Conservation (phyloP, 2,329 filamentous ascomycete genomes). For the Cladobotryum mycophilum region DNA sequence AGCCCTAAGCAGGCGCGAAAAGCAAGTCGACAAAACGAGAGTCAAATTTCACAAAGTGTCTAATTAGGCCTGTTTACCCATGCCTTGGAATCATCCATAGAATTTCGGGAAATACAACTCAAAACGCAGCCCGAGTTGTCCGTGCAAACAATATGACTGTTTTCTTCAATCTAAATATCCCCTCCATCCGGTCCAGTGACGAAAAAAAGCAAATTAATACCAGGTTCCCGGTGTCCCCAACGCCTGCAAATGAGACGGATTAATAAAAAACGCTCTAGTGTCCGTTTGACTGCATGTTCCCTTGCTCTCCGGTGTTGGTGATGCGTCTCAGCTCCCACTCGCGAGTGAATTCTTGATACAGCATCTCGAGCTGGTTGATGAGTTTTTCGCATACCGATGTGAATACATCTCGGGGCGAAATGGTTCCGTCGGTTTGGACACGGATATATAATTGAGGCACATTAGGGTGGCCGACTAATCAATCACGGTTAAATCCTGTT, state of each 20-base stretch:
- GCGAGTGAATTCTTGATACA: slow-evolving; percentile 85
- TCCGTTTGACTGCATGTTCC: slow-evolving; percentile 34
- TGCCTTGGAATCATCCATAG: neutral
- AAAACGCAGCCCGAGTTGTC: neutral
- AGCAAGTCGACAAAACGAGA: neutral
- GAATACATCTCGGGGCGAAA: slow-evolving; percentile 85
- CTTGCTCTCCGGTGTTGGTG: slow-evolving; percentile 59
- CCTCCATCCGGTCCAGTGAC: slow-evolving; percentile 1
- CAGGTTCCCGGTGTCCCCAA: slow-evolving; percentile 13
- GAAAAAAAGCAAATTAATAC: slow-evolving; percentile 9
- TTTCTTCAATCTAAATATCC: neutral
- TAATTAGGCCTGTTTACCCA: neutral
- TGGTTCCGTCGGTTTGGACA: slow-evolving; percentile 82
- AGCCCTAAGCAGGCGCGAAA: no score
- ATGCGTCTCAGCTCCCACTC: slow-evolving; percentile 88
- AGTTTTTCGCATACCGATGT: slow-evolving; percentile 74
- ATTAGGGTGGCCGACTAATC: slow-evolving; percentile 50
- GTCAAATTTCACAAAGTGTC: neutral
- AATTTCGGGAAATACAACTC: neutral
- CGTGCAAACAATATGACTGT: neutral
- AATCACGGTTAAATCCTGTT: slow-evolving; percentile 13
- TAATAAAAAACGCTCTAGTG: slow-evolving; percentile 16
- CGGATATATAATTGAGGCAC: slow-evolving; percentile 62
- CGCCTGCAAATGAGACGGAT: slow-evolving; percentile 16
- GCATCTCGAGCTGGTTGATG: slow-evolving; percentile 70